These are phyloP conservation scores for Globisporangium emineosum DNA, from an alignment of 352 stramenopile species.

Conservation along the genomic window DNA sequence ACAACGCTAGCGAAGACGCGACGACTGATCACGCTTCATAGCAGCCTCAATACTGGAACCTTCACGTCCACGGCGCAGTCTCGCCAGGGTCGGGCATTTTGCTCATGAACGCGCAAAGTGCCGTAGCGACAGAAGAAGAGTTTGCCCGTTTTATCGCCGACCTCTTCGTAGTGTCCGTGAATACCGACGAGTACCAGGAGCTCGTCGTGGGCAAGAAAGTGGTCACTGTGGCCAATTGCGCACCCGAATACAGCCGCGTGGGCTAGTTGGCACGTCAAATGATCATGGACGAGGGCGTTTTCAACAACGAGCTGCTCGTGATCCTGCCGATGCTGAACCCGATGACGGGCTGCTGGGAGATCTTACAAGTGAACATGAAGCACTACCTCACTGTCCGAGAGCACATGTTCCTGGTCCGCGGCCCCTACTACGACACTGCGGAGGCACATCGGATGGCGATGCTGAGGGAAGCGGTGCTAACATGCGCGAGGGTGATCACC, in stretches of 20 bases:
- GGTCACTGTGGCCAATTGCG: neutral
- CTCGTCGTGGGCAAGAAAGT: slow-evolving; percentile 3
- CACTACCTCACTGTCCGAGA: neutral
- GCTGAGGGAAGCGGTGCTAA: neutral
- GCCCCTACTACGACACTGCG: neutral
- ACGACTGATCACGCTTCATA: neutral
- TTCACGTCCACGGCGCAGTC: neutral
- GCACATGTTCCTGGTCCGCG: neutral
- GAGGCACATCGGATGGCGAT: neutral
- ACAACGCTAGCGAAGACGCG: neutral
- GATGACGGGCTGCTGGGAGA: neutral
- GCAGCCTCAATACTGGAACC: neutral
- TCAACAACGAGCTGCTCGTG: neutral
- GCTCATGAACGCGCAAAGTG: neutral
- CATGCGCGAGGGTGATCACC: neutral
- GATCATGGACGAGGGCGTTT: neutral
- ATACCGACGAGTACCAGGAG: neutral
- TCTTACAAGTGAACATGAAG: neutral
- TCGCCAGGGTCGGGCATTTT: neutral
- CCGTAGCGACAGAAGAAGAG: neutral
- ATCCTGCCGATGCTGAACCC: neutral
- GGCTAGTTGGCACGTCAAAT: neutral
- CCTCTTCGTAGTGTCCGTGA: neutral
- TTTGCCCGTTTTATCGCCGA: neutral
- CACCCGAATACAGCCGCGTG: neutral